phyloP scores from a whole-genome alignment of 805 yeast species.

The Kazachstania martiniae region DNA sequence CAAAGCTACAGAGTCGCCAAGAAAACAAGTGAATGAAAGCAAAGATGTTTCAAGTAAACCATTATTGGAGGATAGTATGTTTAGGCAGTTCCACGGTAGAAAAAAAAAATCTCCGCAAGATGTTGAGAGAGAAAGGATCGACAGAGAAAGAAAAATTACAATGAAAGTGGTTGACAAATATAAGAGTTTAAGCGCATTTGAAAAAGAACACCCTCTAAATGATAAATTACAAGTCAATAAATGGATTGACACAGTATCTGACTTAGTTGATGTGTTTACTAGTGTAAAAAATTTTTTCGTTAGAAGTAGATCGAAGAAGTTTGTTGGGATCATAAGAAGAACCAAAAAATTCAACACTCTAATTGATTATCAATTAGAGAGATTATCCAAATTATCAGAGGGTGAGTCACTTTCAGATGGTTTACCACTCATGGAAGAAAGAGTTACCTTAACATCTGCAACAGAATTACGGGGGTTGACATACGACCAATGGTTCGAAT shows the following conservation, averaged over 20 bases:
- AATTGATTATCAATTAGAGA: constrained; percentile 61
- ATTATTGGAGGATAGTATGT: constrained; percentile 23
- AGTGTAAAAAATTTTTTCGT: constrained; percentile 72
- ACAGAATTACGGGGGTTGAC: constrained; percentile 62
- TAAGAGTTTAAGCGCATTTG: constrained; percentile 43
- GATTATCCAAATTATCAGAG: constrained; percentile 56
- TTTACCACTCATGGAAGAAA: constrained; percentile 30
- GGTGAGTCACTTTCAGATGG: constrained; percentile 34
- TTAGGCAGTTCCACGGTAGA: constrained; percentile 17
- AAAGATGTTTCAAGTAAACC: constrained; percentile 20
- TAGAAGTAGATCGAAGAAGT: constrained; percentile 56
- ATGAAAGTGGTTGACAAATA: constrained; percentile 47
- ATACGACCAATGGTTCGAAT: constrained; percentile 74
- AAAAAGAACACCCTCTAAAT: constrained; percentile 36
- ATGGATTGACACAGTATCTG: constrained; percentile 80
- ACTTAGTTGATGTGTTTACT: constrained; percentile 72
- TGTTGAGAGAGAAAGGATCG: constrained; percentile 35
- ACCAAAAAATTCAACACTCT: constrained; percentile 51
- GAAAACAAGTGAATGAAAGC: neutral
- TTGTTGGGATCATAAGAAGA: constrained; percentile 55
- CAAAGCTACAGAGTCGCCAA: constrained; percentile 1
- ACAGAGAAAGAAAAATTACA: constrained; percentile 47
- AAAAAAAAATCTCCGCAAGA: constrained; percentile 26
- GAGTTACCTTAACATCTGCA: constrained; percentile 37
- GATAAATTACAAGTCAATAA: constrained; percentile 55